These are phyloP conservation scores for Aspergillus texensis DNA, from an alignment of 2,329 filamentous ascomycete genomes.

Conservation along the genomic window DNA sequence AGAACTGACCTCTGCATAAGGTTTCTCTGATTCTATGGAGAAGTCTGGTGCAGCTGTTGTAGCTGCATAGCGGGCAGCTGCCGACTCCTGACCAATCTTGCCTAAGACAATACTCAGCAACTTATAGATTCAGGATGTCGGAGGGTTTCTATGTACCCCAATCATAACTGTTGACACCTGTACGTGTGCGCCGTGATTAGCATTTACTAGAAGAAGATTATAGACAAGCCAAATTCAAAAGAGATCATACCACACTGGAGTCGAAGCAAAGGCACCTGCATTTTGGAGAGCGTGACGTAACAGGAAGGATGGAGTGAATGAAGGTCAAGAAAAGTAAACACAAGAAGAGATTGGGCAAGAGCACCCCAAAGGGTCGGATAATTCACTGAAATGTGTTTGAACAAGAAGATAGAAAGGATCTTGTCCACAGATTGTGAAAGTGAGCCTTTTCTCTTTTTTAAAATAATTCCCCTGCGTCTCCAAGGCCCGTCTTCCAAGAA, in stretches of 20 bases:
- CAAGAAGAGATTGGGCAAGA: neutral
- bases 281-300: conserved; percentile 32
- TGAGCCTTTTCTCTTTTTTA: too few relatives aligned
- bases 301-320: conserved; percentile 3
- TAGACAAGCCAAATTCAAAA: neutral
- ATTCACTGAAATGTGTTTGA: neutral
- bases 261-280: conserved; percentile 82
- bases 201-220: neutral
- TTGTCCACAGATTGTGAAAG: too few relatives aligned
- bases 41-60: conserved; percentile 78
- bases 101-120: conserved; percentile 53
- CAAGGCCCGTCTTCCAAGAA: neutral
- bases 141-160: conserved; percentile 67
- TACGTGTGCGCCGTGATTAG: neutral
- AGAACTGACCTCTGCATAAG: conserved; percentile 79
- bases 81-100: conserved; percentile 84
- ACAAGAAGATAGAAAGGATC: neutral
- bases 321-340: neutral
- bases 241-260: conserved; percentile 62
- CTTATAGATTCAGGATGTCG: neutral
- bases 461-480: neutral
- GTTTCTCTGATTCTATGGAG: conserved; percentile 79
- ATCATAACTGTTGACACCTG: conserved; percentile 96
- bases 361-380: neutral
- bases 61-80: conserved; percentile 85